Evolutionary conservation across 257 asterid genomes (phyloP).

Genomic region (Avicennia marina): DNA sequence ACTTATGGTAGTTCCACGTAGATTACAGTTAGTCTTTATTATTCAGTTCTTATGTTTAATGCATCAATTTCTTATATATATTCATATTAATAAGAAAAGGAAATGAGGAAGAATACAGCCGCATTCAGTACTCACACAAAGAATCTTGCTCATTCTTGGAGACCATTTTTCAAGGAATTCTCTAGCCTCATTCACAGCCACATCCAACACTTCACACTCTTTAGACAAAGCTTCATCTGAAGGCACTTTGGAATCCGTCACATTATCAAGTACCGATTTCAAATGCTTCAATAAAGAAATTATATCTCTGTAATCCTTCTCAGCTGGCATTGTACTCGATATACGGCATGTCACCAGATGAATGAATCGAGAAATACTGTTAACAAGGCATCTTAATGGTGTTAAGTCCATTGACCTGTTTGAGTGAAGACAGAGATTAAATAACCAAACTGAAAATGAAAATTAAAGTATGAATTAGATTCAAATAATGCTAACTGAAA

Average conservation of each 20-base stretch:
- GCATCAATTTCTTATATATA: too few relatives aligned
- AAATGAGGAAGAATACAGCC: too few relatives aligned
- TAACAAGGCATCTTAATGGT: slow-evolving; percentile 68
- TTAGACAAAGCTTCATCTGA: slow-evolving; percentile 42
- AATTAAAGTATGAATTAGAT: background rate
- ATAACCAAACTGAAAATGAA: background rate
- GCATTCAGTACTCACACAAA: slow-evolving; percentile 71
- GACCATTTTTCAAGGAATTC: slow-evolving; percentile 91
- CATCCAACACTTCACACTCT: slow-evolving; percentile 77
- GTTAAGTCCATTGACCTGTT: slow-evolving; percentile 75
- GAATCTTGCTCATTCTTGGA: slow-evolving; percentile 82
- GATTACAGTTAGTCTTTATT: background rate
- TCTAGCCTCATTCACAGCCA: slow-evolving; percentile 76
- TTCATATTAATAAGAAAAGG: too few relatives aligned
- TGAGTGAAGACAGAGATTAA: slow-evolving; percentile 11
- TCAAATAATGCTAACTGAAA: background rate
- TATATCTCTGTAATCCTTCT: slow-evolving; percentile 51
- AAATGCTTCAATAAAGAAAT: slow-evolving; percentile 61
- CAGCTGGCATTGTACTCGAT: slow-evolving; percentile 58
- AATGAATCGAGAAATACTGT: slow-evolving; percentile 86
- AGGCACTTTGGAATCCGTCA: slow-evolving; percentile 38
- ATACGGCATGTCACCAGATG: slow-evolving; percentile 69
- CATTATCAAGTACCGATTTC: slow-evolving; percentile 64
- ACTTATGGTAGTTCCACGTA: background rate
- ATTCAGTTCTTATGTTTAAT: background rate